These are phyloP conservation scores for Penicillium expansum DNA, from an alignment of 2,329 filamentous ascomycete species.

Conservation along the genomic window DNA sequence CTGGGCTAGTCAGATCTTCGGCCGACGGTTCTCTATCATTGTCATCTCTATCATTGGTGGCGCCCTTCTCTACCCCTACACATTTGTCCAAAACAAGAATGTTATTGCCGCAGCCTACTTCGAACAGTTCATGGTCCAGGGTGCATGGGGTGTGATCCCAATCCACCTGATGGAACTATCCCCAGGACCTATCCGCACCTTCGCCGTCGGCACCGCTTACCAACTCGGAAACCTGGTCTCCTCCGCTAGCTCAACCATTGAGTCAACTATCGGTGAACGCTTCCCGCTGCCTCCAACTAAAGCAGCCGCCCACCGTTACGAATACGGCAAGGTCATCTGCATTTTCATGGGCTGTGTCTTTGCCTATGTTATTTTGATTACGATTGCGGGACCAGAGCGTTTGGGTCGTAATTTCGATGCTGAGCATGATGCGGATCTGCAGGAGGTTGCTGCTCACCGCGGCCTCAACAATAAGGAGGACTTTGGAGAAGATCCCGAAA, in stretches of 20 bases:
- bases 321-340: slow-evolving; percentile 81
- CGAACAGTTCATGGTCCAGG: slow-evolving; percentile 75
- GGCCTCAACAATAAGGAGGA: slow-evolving; percentile 14
- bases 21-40: slow-evolving; percentile 67
- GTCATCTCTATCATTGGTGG: slow-evolving; percentile 64
- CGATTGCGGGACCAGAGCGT: slow-evolving; percentile 49
- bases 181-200: slow-evolving; percentile 59
- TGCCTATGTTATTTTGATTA: slow-evolving; percentile 56
- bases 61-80: slow-evolving; percentile 80
- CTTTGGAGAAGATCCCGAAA: slow-evolving; percentile 30
- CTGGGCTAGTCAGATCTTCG: slow-evolving; percentile 67
- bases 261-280: slow-evolving; percentile 69
- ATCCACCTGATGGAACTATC: slow-evolving; percentile 66
- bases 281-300: slow-evolving; percentile 66
- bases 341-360: slow-evolving; percentile 90
- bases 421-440: slow-evolving; percentile 48
- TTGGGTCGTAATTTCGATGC: slow-evolving; percentile 49
- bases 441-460: slow-evolving; percentile 41
- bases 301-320: slow-evolving; percentile 54
- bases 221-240: slow-evolving; percentile 63
- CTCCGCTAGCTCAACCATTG: slow-evolving; percentile 68
- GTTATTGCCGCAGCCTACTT: slow-evolving; percentile 82
- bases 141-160: slow-evolving; percentile 73
- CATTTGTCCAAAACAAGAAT: slow-evolving; percentile 59
- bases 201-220: slow-evolving; percentile 62